phyloP scores from a whole-genome alignment of 495 filamentous ascomycete species.

The Penicillium nucicola region DNA sequence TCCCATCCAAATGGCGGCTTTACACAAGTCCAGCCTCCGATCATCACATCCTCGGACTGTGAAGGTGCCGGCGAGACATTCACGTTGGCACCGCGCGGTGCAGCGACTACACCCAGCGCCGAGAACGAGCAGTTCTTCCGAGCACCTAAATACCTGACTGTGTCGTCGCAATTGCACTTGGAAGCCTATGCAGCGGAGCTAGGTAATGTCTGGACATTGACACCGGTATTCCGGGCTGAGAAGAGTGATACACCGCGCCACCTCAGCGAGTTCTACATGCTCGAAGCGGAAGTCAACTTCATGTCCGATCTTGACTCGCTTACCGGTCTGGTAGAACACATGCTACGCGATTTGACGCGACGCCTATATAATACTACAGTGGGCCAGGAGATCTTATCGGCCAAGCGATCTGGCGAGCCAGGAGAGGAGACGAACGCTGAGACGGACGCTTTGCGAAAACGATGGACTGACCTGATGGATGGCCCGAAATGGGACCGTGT shows the following conservation, averaged over 20 bases:
- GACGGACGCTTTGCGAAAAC: constrained; percentile 47
- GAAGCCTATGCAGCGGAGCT: constrained; percentile 89
- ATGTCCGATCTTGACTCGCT: constrained; percentile 64
- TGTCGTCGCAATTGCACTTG: constrained; percentile 91
- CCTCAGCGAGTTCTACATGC: constrained; percentile 98
- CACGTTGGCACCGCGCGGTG: constrained; percentile 52
- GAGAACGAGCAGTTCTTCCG: constrained; percentile 66
- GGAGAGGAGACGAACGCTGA: constrained; percentile 31
- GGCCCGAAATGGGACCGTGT: constrained; percentile 71
- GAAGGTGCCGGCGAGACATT: constrained; percentile 98
- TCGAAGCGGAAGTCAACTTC: constrained; percentile 86
- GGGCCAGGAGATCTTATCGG: constrained; percentile 59
- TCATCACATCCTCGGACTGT: constrained; percentile 96
- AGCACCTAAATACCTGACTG: constrained; percentile 90
- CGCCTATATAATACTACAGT: constrained; percentile 54
- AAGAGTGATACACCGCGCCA: constrained; percentile 92
- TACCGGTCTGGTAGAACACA: constrained; percentile 74
- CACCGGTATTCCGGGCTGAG: constrained; percentile 91
- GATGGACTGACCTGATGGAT: constrained; percentile 68
- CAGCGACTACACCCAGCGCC: constrained; percentile 23
- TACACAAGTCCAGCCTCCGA: constrained; percentile 84
- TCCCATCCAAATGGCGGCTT: constrained; percentile 55
- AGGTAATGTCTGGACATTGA: constrained; percentile 89
- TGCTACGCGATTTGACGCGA: constrained; percentile 61
- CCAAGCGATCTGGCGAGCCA: constrained; percentile 36